Evolutionary conservation across 2,329 filamentous ascomycete genomes (phyloP).

Genomic region (Monosporascus ibericus): DNA sequence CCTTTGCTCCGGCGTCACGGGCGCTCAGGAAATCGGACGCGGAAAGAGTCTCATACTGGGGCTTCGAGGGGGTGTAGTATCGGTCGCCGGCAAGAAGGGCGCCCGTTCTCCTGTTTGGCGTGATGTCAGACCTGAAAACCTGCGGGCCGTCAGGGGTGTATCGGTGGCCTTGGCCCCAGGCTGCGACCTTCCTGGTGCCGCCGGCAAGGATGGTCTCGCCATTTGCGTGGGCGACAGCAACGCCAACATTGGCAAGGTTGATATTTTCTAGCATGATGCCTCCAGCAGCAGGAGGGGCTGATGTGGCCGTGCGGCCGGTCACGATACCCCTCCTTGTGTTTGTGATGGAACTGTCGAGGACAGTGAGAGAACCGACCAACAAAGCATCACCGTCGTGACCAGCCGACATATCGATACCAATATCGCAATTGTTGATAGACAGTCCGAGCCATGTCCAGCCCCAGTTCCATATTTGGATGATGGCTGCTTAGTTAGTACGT

Average conservation of each 20-base stretch:
- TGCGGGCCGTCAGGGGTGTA: conserved; percentile 42
- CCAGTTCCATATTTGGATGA: conserved; percentile 70
- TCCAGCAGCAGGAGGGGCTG: conserved; percentile 41
- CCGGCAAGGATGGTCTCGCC: conserved; percentile 48
- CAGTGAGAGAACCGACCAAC: conserved; percentile 62
- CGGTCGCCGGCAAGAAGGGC: conserved; percentile 43
- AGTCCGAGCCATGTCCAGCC: conserved; percentile 62
- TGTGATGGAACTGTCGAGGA: conserved; percentile 64
- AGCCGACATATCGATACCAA: conserved; percentile 56
- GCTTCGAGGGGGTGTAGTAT: conserved; percentile 63
- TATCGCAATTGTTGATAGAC: conserved; percentile 50
- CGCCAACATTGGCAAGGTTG: conserved; percentile 28
- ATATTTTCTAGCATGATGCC: conserved; percentile 52
- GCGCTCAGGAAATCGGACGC: conserved; percentile 51
- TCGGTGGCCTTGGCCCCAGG: conserved; percentile 63
- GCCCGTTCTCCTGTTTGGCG: conserved; percentile 42
- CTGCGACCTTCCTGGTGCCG: conserved; percentile 43
- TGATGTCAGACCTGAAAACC: conserved; percentile 41
- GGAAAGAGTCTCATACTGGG: conserved; percentile 58
- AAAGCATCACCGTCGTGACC: conserved; percentile 38
- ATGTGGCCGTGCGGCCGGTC: conserved; percentile 45
- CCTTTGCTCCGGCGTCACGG: conserved; percentile 53
- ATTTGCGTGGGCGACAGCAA: conserved; percentile 32
- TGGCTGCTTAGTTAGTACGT: conserved; percentile 30
- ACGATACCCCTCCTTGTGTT: conserved; percentile 60